Evolutionary conservation across 2,329 filamentous ascomycete genomes (phyloP), one percentile per base, ranked within the genome.

Genomic region (Diaporthe vexans): DNA sequence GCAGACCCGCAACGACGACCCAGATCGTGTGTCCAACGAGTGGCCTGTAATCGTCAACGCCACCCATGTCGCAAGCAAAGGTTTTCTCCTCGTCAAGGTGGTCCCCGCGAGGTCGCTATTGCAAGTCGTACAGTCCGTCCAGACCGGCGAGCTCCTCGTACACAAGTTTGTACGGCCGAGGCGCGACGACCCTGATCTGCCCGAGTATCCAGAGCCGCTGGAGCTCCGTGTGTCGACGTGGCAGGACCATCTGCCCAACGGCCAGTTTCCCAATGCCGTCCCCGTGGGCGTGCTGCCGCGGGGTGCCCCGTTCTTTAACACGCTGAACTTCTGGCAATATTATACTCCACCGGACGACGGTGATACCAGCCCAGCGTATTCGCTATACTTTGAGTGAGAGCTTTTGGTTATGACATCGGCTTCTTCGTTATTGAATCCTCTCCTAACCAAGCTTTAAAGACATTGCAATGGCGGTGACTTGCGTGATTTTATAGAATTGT

Each of bases 311-410:
- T 70, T 29, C 21, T 57, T 43, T 9, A 70, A 58, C 33, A 21
- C 35, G 24, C n/a, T 70, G 37, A 13, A 21, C 37, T 70, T 70
- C 37, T 70, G 67, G 67, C 67, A 70, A 35, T 6, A 70, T 4
- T 46, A 17, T 33, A n/a, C 19, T 8, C 26, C 52, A 8, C 24
- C 29, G 1, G 37, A 46, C 10, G 26, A 19, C 1, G 21, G 21
- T n/a, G 13, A 19, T 5, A 15, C 2, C 15, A 35, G 17, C 8
- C 52, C 67, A 33, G 52, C 19, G 11, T 70, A 70, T 57, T 70
- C 52, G 37, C 52, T 70, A 9, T 58, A 58, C n/a, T 70, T 70
- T 26, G 67, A 70, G 67, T 70, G 43, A 58, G 52, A 48, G 24
- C 35, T 24, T 21, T 1, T 57, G 13, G 3, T 7, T 48, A 35